These are phyloP conservation scores for Furcasterigmium furcatum DNA, from an alignment of 2,329 filamentous ascomycete species.

Conservation along the genomic window DNA sequence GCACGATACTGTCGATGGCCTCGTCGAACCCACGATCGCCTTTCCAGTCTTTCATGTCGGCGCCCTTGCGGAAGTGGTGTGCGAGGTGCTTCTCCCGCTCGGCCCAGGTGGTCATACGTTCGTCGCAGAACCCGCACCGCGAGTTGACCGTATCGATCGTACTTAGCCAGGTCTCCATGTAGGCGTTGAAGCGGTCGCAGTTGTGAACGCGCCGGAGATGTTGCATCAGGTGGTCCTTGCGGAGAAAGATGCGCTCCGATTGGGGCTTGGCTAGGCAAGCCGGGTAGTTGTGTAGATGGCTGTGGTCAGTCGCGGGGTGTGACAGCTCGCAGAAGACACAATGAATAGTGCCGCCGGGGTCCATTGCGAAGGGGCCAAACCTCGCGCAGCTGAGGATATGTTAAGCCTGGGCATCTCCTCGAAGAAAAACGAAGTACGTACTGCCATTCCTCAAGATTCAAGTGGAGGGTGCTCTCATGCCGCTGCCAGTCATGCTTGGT, in stretches of 20 bases:
- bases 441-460: constrained; percentile 42
- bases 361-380: constrained; percentile 26
- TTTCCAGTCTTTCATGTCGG: constrained; percentile 22
- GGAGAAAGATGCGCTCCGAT: constrained; percentile 21
- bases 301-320: constrained; percentile 15
- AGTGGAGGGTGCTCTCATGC: constrained; percentile 45
- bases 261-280: constrained; percentile 10
- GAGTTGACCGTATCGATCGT: constrained; percentile 17
- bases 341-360: constrained; percentile 25
- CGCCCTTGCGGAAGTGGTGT: constrained; percentile 20
- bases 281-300: constrained; percentile 18
- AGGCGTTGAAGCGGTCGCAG: constrained; percentile 33
- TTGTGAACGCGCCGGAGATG: constrained; percentile 23
- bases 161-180: constrained; percentile 29
- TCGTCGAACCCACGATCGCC: constrained; percentile 21
- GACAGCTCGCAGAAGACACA: constrained; percentile 19
- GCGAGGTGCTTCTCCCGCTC: constrained; percentile 22
- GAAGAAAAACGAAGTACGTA: too few relatives aligned
- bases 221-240: constrained; percentile 27
- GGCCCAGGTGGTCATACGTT: constrained; percentile 18
- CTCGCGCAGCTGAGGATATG: too few relatives aligned
- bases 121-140: constrained; percentile 24
- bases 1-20: constrained; percentile 14
- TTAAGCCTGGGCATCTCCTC: too few relatives aligned
- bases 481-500: constrained; percentile 43